phyloP scores from a whole-genome alignment of 495 filamentous ascomycete genomes.

The Annulohypoxylon stygium region DNA sequence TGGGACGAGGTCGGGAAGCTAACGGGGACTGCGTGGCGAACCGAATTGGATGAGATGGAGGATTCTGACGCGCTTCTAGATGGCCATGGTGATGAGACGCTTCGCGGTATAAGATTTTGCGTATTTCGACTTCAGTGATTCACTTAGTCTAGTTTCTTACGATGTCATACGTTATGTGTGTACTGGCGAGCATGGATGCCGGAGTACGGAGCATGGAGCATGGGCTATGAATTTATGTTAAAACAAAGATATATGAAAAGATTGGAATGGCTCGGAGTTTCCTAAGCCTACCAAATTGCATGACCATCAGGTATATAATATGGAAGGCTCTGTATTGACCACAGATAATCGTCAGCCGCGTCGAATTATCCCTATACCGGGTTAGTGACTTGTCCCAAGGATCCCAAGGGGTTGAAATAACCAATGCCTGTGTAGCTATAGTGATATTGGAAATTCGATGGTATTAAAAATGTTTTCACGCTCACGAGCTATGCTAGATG shows the following conservation, averaged over 20 bases:
- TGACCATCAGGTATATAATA: no score
- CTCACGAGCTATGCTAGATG: slow-evolving; percentile 26
- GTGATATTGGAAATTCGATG: not conserved
- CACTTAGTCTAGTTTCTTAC: not conserved
- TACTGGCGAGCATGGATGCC: not conserved
- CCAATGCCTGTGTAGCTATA: not conserved
- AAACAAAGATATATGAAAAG: not conserved
- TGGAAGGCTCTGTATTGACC: not conserved
- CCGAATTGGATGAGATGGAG: slow-evolving; percentile 52
- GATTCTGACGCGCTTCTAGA: slow-evolving; percentile 30
- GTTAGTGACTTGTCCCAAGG: no score
- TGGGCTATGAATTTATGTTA: not conserved
- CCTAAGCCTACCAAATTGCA: not conserved
- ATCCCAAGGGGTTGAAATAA: not conserved
- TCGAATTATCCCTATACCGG: no score
- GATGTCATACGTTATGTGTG: not conserved
- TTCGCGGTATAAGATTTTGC: slow-evolving; percentile 41
- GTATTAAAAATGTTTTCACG: slow-evolving; percentile 33
- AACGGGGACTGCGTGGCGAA: slow-evolving; percentile 59
- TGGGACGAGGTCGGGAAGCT: slow-evolving; percentile 61
- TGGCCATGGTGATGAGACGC: slow-evolving; percentile 28
- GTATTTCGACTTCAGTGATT: slow-evolving; percentile 40
- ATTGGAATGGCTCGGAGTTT: not conserved
- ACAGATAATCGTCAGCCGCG: no score
- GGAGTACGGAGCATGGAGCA: not conserved